phyloP scores from a whole-genome alignment of 2,329 filamentous ascomycete genomes.

The Cytospora mali region DNA sequence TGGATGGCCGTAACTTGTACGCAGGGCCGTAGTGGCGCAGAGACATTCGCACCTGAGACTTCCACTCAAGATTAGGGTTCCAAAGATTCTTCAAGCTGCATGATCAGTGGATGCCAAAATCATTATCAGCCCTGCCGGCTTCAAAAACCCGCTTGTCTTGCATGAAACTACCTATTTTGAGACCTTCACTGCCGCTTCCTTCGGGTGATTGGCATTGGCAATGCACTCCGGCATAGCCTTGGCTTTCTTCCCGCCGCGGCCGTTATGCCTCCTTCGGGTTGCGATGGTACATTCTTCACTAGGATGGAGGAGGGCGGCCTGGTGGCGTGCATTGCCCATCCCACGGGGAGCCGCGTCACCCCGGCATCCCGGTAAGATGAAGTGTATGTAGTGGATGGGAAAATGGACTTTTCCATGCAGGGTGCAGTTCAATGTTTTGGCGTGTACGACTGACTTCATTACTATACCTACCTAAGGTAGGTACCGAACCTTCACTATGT shows the following conservation, averaged over 20 bases:
- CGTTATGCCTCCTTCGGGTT: neutral
- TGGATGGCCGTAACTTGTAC: neutral
- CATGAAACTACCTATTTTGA: neutral
- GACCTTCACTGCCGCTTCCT: neutral
- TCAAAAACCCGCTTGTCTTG: neutral
- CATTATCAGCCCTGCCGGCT: neutral
- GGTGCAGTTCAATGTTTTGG: too few relatives aligned
- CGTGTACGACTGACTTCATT: too few relatives aligned
- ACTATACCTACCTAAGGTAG: too few relatives aligned
- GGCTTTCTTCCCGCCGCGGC: neutral
- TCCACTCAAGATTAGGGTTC: too few relatives aligned
- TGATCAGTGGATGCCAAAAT: neutral
- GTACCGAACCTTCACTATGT: too few relatives aligned
- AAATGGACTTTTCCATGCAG: neutral
- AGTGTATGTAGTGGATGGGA: neutral
- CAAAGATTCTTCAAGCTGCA: too few relatives aligned
- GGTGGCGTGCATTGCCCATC: neutral
- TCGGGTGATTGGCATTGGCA: neutral
- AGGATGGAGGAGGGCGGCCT: neutral
- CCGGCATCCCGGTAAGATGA: neutral
- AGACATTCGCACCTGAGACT: too few relatives aligned
- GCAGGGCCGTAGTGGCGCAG: too few relatives aligned
- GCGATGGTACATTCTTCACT: neutral
- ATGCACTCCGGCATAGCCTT: neutral
- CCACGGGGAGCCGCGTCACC: conserved; percentile 11